phyloP scores from a whole-genome alignment of 495 filamentous ascomycete genomes.

The Cercophora newfieldiana region DNA sequence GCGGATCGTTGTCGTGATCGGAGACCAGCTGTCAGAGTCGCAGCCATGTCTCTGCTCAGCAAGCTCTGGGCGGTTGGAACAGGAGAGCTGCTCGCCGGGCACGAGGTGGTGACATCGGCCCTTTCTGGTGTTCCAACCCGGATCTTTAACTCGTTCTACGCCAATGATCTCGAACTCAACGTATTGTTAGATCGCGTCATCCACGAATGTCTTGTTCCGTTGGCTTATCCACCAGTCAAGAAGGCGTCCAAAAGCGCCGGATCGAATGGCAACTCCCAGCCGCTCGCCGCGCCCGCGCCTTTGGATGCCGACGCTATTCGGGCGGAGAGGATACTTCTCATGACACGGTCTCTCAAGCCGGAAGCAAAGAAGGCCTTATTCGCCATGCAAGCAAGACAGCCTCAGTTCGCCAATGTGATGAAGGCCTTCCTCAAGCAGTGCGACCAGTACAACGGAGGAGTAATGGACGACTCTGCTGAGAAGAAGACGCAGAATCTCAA shows the following conservation, averaged over 20 bases:
- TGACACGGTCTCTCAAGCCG: constrained; percentile 74
- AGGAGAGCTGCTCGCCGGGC: constrained; percentile 80
- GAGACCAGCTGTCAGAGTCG: constrained; percentile 75
- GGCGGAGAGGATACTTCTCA: constrained; percentile 77
- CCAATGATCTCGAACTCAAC: constrained; percentile 86
- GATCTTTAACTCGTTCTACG: constrained; percentile 85
- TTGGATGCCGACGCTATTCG: constrained; percentile 80
- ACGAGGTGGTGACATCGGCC: constrained; percentile 69
- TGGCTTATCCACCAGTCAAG: constrained; percentile 77
- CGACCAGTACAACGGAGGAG: constrained; percentile 84
- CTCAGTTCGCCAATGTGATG: constrained; percentile 66
- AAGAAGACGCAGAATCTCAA: constrained; percentile 67
- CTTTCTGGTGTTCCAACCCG: constrained; percentile 79
- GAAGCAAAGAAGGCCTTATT: constrained; percentile 86
- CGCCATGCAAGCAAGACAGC: constrained; percentile 75
- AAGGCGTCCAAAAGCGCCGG: constrained; percentile 50
- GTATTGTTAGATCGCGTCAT: constrained; percentile 80
- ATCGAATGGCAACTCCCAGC: constrained; percentile 59
- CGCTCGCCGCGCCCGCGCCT: constrained; percentile 45
- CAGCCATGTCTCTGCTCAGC: constrained; percentile 79
- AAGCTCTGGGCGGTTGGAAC: constrained; percentile 89
- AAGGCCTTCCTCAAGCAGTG: constrained; percentile 73
- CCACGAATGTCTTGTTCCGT: constrained; percentile 80
- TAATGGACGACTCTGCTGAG: constrained; percentile 70
- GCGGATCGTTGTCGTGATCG: constrained; percentile 88